phyloP scores from a whole-genome alignment of 176 grass and related monocot genomes.

The Cenchrus americanus region DNA sequence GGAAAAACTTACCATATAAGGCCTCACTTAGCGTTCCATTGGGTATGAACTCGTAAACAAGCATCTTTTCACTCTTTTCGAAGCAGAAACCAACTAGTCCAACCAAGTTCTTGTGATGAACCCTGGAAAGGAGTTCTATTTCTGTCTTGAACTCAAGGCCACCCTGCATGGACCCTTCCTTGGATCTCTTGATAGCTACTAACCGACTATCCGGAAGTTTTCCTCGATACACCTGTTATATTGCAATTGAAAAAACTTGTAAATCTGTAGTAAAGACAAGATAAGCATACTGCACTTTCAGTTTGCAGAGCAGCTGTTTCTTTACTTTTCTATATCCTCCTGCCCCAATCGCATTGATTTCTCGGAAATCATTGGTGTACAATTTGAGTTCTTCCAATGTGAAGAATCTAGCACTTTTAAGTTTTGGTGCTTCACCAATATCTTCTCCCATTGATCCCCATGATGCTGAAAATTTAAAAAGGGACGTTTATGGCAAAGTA shows the following conservation, averaged over 20 bases:
- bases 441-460: conserved; percentile 71
- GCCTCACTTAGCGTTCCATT: conserved; percentile 76
- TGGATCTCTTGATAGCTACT: conserved; percentile 87
- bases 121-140: conserved; percentile 86
- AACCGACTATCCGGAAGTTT: conserved; percentile 62
- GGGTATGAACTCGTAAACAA: conserved; percentile 80
- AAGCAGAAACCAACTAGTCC: conserved; percentile 89
- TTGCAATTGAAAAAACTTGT: conserved; percentile 13
- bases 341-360: conserved; percentile 71
- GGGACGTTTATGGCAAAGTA: neutral
- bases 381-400: conserved; percentile 71
- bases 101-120: conserved; percentile 93
- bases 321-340: conserved; percentile 90
- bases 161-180: conserved; percentile 81
- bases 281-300: neutral
- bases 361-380: conserved; percentile 75
- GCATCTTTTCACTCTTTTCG: conserved; percentile 81
- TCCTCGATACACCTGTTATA: conserved; percentile 79
- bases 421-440: conserved; percentile 64
- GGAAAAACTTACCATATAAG: conserved; percentile 61
- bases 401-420: conserved; percentile 67
- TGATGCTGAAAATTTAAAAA: conserved; percentile 55
- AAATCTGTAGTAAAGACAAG: conserved; percentile 6
- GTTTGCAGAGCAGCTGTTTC: neutral
- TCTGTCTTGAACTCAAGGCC: conserved; percentile 92